Percentiles rank a stretch among this genome's conserved stretches.
phyloP scores from a whole-genome alignment of 1,284 basidiomycete species.

The Fereydounia khargensis region DNA sequence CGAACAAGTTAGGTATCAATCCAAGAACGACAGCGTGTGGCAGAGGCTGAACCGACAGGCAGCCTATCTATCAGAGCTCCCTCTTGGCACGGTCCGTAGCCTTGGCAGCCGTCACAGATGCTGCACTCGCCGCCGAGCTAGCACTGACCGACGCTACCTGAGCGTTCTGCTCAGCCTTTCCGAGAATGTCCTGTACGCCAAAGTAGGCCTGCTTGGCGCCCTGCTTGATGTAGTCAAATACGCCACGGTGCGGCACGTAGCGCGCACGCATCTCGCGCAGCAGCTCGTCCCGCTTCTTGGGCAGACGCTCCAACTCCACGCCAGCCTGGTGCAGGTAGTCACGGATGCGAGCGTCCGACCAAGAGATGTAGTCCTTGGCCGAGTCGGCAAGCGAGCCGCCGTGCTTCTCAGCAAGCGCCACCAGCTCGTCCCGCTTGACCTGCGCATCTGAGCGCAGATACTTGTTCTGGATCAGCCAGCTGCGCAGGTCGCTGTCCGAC shows the following conservation, averaged over 20 bases:
- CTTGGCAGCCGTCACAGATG: constrained; percentile 18
- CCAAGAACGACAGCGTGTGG: no score
- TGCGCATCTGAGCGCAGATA: constrained; percentile 38
- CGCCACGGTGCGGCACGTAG: constrained; percentile 41
- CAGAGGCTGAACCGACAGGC: no score
- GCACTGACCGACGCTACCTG: constrained; percentile 35
- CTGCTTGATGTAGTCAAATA: constrained; percentile 44
- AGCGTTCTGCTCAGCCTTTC: constrained; percentile 39
- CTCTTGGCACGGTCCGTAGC: constrained; percentile 30
- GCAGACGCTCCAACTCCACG: constrained; percentile 34
- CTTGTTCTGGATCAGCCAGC: constrained; percentile 44
- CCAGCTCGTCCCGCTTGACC: constrained; percentile 47
- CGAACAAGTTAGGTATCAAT: no score
- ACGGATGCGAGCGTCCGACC: constrained; percentile 49
- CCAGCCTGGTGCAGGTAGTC: constrained; percentile 45
- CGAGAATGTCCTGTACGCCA: constrained; percentile 42
- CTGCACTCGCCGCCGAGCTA: constrained; percentile 24
- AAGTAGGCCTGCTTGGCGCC: constrained; percentile 43
- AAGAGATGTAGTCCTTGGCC: constrained; percentile 44
- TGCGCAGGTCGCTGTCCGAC: constrained; percentile 49
- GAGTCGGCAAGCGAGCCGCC: constrained; percentile 25
- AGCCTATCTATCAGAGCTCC: no score
- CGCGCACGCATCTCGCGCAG: constrained; percentile 51
- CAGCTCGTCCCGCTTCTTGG: constrained; percentile 46
- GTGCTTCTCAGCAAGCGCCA: constrained; percentile 45